Conservation (phyloP, 768 basidiomycete genomes). For the Dendrothele bispora region DNA sequence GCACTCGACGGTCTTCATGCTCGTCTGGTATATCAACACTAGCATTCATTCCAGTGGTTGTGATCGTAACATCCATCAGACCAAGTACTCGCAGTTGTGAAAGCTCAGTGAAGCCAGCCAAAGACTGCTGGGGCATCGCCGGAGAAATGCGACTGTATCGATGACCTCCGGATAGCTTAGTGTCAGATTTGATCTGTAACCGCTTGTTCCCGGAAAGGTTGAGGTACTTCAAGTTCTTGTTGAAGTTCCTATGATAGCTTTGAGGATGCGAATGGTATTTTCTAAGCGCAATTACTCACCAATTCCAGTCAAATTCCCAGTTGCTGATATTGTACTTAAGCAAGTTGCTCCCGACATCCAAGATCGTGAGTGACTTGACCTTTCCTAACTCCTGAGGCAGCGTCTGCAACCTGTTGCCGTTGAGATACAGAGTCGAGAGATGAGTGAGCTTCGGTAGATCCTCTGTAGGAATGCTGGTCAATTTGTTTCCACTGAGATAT, state of each 20-base stretch:
- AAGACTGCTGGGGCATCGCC: conserved; percentile 31
- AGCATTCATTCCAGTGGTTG: conserved; percentile 52
- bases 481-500: conserved; percentile 93
- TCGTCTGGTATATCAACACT: conserved; percentile 75
- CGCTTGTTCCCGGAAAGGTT: conserved; percentile 97
- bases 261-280: background rate
- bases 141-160: conserved; percentile 23
- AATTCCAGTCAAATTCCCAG: conserved; percentile 99
- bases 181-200: conserved; percentile 88
- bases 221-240: conserved; percentile 88
- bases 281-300: conserved; percentile 50
- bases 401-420: conserved; percentile 92
- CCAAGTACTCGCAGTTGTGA: conserved; percentile 84
- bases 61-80: conserved; percentile 95
- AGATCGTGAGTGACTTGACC: conserved; percentile 69
- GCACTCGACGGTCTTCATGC: conserved; percentile 84
- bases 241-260: conserved; percentile 81
- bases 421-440: conserved; percentile 79
- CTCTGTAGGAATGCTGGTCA: conserved; percentile 87
- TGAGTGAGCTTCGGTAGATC: conserved; percentile 72
- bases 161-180: conserved; percentile 27
- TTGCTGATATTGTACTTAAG: conserved; percentile 98
- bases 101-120: conserved; percentile 89
- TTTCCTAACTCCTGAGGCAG: conserved; percentile 89
- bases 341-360: conserved; percentile 93